Evolutionary conservation across 129 eudicot genomes (phyloP), one percentile per base, ranked within the genome.

Genomic region (Centrapalus pauciflorus): DNA sequence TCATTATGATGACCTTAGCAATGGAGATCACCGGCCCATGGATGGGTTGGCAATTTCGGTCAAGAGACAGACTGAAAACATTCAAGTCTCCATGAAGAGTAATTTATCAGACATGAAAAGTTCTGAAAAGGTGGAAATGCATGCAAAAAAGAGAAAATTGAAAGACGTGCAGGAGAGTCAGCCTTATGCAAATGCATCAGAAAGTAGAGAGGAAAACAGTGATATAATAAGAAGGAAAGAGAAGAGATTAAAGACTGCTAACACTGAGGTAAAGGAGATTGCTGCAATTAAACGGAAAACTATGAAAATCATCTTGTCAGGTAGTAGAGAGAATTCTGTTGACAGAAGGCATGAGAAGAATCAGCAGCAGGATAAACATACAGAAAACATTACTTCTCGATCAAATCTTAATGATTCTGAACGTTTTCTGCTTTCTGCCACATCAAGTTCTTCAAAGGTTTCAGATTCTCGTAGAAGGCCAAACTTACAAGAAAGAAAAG

Each of bases 391-490:
- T 41, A 25, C 74, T 48, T 52, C 70, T 49, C 49, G 25, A 17
- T 41, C 65, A n/a, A 77, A 77, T 28, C 37, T 61, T 38, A 81
- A 76, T 74, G 83, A 74, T 76, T 73, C 70, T 70, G 89, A 77
- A 40, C 76, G 62, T 8, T 38, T 73, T 30, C 55, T 81, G 64
- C 48, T 58, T n/a, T 82, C 87, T 59, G 83, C 92, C 64, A 76
- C 84, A 61, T 93, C 99, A 62, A 89, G 95, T 78, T 93, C 96
- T 33, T 93, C 99, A 45, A 82, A 83, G 61, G 66, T 89, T 72
- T 86, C 96, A n/a, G 79, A 56, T 76, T 80, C 96, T 64, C 69
- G 72, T 72, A 83, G 76, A 79, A 80, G 81, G 76, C 71, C 26
- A 7, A 84, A 77, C 43, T 67, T 55, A 71, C 67, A 35, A 27